phyloP scores from a whole-genome alignment of 768 basidiomycete genomes.

The Peribolospora baueri region DNA sequence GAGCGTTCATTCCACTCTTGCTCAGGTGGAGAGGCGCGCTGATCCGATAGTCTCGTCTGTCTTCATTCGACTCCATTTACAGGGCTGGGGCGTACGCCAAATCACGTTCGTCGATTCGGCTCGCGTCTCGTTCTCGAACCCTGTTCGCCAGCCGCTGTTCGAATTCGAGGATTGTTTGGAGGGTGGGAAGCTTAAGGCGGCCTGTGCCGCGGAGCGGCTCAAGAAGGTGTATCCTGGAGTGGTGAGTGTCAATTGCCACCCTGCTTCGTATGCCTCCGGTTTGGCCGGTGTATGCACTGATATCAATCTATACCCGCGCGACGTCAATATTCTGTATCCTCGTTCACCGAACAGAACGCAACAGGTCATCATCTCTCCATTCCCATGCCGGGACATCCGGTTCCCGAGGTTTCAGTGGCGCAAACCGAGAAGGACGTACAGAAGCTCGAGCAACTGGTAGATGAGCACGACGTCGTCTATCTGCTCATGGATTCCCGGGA shows the following conservation, averaged over 20 bases:
- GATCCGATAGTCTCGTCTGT: not conserved
- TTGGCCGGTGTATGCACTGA: too few relatives aligned
- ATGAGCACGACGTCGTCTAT: slow-evolving; percentile 70
- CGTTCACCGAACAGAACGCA: slow-evolving; percentile 35
- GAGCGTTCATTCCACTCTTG: slow-evolving; percentile 3
- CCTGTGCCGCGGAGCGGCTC: slow-evolving; percentile 59
- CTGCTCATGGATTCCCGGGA: slow-evolving; percentile 96
- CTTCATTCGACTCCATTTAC: not conserved
- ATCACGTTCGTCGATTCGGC: slow-evolving; percentile 84
- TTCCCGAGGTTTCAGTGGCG: slow-evolving; percentile 32
- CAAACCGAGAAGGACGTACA: slow-evolving; percentile 43
- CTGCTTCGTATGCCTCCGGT: not conserved
- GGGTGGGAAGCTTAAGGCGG: slow-evolving; percentile 83
- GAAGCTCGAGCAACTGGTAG: slow-evolving; percentile 50
- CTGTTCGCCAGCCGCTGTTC: slow-evolving; percentile 87
- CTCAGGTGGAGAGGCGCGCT: not conserved
- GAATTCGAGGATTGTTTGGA: slow-evolving; percentile 79
- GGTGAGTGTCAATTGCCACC: slow-evolving; percentile 27
- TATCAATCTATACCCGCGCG: not conserved
- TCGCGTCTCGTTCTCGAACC: slow-evolving; percentile 85
- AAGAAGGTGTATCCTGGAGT: slow-evolving; percentile 82
- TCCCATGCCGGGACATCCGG: slow-evolving; percentile 94
- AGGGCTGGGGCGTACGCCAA: slow-evolving; percentile 90
- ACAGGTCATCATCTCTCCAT: slow-evolving; percentile 52
- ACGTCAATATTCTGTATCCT: not conserved